Conservation (phyloP, 805 yeast species). For the Zygotorulaspora sp. region DNA sequence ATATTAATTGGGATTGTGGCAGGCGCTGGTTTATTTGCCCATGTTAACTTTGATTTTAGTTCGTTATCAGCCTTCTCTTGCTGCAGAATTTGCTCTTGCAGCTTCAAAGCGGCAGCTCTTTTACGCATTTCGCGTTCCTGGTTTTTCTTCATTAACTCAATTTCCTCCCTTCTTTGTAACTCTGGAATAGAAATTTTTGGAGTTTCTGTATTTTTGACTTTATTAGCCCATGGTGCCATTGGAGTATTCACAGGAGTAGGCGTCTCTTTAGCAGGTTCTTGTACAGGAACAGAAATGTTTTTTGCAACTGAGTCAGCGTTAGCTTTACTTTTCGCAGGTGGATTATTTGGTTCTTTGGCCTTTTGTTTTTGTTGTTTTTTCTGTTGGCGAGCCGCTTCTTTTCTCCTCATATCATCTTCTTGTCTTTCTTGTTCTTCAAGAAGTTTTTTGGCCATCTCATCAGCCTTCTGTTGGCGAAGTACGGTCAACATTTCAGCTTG, state of each 20-base stretch:
- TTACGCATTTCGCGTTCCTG: constrained; percentile 17
- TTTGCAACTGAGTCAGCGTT: background rate
- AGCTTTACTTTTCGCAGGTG: constrained; percentile 2
- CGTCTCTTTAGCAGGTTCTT: constrained; percentile 2
- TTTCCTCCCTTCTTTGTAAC: constrained; percentile 19
- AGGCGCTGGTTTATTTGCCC: constrained; percentile 27
- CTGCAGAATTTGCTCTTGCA: constrained; percentile 20
- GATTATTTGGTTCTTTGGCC: constrained; percentile 9
- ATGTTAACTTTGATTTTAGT: constrained; percentile 25
- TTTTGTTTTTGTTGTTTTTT: constrained; percentile 14
- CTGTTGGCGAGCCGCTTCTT: constrained; percentile 13
- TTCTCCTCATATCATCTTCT: constrained; percentile 12
- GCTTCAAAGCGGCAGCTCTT: constrained; percentile 18
- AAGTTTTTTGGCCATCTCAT: constrained; percentile 23
- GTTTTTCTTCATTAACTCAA: constrained; percentile 17
- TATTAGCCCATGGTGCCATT: constrained; percentile 33
- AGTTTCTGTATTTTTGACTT: constrained; percentile 16
- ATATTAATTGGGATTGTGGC: constrained; percentile 19
- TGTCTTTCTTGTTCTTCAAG: constrained; percentile 17
- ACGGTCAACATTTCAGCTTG: too few species aligned
- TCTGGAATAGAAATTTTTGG: constrained; percentile 23
- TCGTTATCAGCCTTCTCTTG: constrained; percentile 23
- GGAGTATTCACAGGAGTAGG: constrained; percentile 13
- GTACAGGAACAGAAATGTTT: constrained; percentile 1
- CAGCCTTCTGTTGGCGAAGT: constrained; percentile 20